Conservation (phyloP, 164 flowering plant species). For the Stephania cephalantha region DNA sequence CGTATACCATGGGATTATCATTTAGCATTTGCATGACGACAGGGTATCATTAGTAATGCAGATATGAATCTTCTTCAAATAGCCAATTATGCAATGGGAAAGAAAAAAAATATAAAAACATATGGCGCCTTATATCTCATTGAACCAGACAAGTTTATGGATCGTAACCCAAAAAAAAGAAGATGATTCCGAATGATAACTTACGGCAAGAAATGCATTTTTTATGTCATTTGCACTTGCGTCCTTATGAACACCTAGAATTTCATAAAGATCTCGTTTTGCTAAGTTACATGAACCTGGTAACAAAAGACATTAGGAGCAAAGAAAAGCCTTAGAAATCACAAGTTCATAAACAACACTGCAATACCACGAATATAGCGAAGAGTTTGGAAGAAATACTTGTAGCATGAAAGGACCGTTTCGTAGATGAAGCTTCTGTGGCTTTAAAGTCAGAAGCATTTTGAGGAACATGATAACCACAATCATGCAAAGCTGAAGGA, state of each 20-base stretch:
- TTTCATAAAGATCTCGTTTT: constrained; percentile 52
- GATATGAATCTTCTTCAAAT: too few relatives aligned
- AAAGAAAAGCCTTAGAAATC: neutral
- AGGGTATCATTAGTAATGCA: too few relatives aligned
- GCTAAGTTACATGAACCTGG: constrained; percentile 35
- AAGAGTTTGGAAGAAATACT: constrained; percentile 25
- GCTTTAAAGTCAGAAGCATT: constrained; percentile 14
- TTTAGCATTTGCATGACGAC: too few relatives aligned
- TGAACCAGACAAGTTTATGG: neutral
- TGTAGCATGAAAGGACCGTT: constrained; percentile 56
- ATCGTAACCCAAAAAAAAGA: neutral
- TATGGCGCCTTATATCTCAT: neutral
- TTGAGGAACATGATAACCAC: constrained; percentile 15
- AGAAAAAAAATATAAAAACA: too few relatives aligned
- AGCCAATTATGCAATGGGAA: neutral
- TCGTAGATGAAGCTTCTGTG: constrained; percentile 7
- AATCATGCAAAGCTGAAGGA: constrained; percentile 32
- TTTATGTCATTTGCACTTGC: constrained; percentile 77
- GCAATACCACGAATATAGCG: neutral
- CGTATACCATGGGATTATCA: too few relatives aligned
- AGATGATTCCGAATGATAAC: constrained; percentile 11
- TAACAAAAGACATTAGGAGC: neutral
- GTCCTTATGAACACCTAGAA: constrained; percentile 62
- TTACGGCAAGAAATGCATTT: constrained; percentile 74
- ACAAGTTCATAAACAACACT: neutral